These are phyloP conservation scores for Botrytis deweyae DNA, from an alignment of 2,329 filamentous ascomycete species.

Conservation along the genomic window DNA sequence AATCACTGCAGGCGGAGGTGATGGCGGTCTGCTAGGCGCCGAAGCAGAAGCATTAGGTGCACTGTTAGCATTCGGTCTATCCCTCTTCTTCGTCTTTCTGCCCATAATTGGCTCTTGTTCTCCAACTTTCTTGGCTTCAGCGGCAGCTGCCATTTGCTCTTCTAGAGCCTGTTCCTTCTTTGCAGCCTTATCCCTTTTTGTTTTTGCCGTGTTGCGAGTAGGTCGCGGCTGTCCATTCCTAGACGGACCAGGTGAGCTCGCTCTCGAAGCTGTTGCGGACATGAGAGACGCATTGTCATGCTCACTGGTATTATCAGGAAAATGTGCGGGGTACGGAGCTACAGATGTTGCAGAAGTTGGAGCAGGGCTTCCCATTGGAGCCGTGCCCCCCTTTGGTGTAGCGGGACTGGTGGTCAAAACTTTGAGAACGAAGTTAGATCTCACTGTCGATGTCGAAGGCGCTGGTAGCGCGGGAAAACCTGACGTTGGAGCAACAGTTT, in stretches of 20 bases:
- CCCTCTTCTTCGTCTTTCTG: constrained; percentile 83
- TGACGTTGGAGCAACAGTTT: constrained; percentile 35
- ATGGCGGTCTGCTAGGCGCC: constrained; percentile 32
- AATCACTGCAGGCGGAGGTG: constrained; percentile 29
- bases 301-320: constrained; percentile 75
- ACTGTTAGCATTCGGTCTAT: constrained; percentile 48
- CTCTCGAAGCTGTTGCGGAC: constrained; percentile 69
- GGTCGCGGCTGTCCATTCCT: constrained; percentile 56
- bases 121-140: constrained; percentile 44
- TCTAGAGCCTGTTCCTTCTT: constrained; percentile 60
- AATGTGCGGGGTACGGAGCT: constrained; percentile 43
- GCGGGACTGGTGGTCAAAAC: constrained; percentile 45
- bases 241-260: constrained; percentile 67
- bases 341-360: constrained; percentile 40
- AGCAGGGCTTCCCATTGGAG: constrained; percentile 41
- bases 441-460: not conserved
- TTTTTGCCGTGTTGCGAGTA: constrained; percentile 68
- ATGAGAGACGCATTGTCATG: constrained; percentile 72
- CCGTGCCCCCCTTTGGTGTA: constrained; percentile 60
- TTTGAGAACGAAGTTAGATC: not conserved
- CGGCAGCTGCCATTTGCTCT: constrained; percentile 54
- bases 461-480: constrained; percentile 55
- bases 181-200: constrained; percentile 71
- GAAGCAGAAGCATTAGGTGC: constrained; percentile 35
- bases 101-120: constrained; percentile 70